Evolutionary conservation across 2,329 filamentous ascomycete genomes (phyloP).

Genomic region (Teratosphaeria nubilosa): DNA sequence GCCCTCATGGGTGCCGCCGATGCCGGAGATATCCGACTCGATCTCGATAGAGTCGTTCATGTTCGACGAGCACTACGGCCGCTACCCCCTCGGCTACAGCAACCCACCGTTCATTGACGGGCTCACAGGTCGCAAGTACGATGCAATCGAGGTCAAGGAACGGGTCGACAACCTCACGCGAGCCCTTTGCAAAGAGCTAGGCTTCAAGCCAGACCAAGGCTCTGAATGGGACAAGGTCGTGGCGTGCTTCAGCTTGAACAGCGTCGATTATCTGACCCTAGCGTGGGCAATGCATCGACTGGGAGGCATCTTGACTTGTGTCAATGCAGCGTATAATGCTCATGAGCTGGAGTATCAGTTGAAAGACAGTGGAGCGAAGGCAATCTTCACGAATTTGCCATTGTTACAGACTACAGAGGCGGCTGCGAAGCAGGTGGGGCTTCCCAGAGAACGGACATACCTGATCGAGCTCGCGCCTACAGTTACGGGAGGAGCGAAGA

Average conservation of each 20-base stretch:
- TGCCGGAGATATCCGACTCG: slow-evolving; percentile 61
- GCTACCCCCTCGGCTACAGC: slow-evolving; percentile 52
- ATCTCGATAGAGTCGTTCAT: slow-evolving; percentile 70
- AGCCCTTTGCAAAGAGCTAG: slow-evolving; percentile 59
- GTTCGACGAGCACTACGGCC: slow-evolving; percentile 59
- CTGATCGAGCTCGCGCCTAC: slow-evolving; percentile 56
- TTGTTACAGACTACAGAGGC: slow-evolving; percentile 54
- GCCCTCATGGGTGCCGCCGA: slow-evolving; percentile 50
- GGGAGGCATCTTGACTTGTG: slow-evolving; percentile 63
- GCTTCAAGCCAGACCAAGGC: slow-evolving; percentile 58
- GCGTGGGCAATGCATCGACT: slow-evolving; percentile 65
- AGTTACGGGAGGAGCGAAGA: slow-evolving; percentile 38
- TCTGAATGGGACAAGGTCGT: slow-evolving; percentile 75
- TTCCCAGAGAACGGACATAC: slow-evolving; percentile 56
- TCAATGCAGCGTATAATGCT: slow-evolving; percentile 64
- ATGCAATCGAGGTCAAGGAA: slow-evolving; percentile 51
- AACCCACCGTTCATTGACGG: slow-evolving; percentile 68
- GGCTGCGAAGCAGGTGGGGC: slow-evolving; percentile 49
- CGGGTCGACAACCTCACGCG: slow-evolving; percentile 59
- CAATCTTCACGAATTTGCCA: slow-evolving; percentile 61
- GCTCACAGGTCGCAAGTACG: slow-evolving; percentile 53
- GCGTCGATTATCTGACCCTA: slow-evolving; percentile 66
- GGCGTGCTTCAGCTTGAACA: slow-evolving; percentile 69
- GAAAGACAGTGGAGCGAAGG: slow-evolving; percentile 56
- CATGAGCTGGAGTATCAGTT: slow-evolving; percentile 63